A percentile compares a stretch with the other conserved stretches of the same genome.
Evolutionary conservation across 164 flowering plant genomes (phyloP).

Genomic region (Sedum album): DNA sequence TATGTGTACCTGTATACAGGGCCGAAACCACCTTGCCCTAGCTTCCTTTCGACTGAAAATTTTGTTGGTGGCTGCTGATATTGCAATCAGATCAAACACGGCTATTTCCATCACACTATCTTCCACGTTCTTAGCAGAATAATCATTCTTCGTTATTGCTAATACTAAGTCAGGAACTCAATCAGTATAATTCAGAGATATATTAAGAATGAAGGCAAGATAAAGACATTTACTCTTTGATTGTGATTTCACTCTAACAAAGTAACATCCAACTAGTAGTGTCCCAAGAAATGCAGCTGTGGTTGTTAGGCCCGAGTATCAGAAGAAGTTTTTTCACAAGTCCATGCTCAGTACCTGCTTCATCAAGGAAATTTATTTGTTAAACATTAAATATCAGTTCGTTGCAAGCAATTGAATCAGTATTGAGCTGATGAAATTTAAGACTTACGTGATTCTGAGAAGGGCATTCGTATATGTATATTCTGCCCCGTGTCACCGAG

Average conservation of each 20-base stretch:
- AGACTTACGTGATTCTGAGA: constrained; percentile 21
- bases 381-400: background rate
- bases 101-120: constrained; percentile 17
- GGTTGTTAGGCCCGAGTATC: background rate
- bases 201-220: too few relatives aligned
- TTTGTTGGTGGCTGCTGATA: constrained; percentile 16
- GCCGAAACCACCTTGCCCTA: constrained; percentile 33
- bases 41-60: constrained; percentile 15
- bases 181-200: too few relatives aligned
- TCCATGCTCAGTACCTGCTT: background rate
- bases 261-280: background rate
- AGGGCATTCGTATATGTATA: constrained; percentile 20
- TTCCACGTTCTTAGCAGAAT: background rate
- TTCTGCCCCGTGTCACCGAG: constrained; percentile 20
- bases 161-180: background rate
- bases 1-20: constrained; percentile 7
- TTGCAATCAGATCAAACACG: constrained; percentile 13
- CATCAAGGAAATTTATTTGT: background rate
- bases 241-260: background rate
- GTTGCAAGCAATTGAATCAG: too few relatives aligned
- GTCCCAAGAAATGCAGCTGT: background rate
- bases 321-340: background rate
- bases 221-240: background rate
- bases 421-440: background rate
- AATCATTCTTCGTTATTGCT: background rate